Evolutionary conservation across 805 yeast species (phyloP), one percentile per base, ranked within the genome.

Genomic region (Kluyveromyces siamensis): DNA sequence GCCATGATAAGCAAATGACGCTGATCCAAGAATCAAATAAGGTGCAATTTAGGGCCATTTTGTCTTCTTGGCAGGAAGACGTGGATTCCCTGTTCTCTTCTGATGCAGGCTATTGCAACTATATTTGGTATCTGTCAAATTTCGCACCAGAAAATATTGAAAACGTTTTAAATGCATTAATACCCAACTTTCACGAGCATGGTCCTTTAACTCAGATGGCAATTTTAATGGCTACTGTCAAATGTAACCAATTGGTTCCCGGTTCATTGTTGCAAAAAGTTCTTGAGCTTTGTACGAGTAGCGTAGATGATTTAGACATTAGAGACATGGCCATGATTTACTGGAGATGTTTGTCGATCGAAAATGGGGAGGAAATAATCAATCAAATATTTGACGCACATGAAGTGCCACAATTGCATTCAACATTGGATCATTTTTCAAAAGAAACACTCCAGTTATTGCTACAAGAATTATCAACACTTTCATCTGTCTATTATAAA

Each of bases 401-500:
- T 7, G 73, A 84, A 46, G 70, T 86, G 48, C 95, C 96, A 11
- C 77, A 80, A 9, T 79, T 93, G 50, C 76, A 79, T 41, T 76
- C 87, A 2, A 83, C 89, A 1, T 79, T 90, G 30, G 83, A 88
- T 40, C 67, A 74, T 17, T 83, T 90, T 58, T 81, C 87, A 39
- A 83, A 87, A 0, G 73, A 72, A 19, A 72, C 88, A 5, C 73
- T 90, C 49, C 79, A 81, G 40, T 83, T 80, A 52, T 73, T 93
- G 45, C 61, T 91, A 30, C 62, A 70, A n/a, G 96, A 91, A 61
- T 68, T 91, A 48, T 82, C 95, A 2, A 84, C 93, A 8, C 74
- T 93, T 52, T 83, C 96, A 37, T 87, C 97, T 0, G 93, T 93
- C 2, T 87, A 87, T 61, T 95, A 85, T 66, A 84, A 84, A 61